Evolutionary conservation across 2,329 filamentous ascomycete species (phyloP), one percentile per base, ranked within the genome.

Genomic region (Penicillium sp.): DNA sequence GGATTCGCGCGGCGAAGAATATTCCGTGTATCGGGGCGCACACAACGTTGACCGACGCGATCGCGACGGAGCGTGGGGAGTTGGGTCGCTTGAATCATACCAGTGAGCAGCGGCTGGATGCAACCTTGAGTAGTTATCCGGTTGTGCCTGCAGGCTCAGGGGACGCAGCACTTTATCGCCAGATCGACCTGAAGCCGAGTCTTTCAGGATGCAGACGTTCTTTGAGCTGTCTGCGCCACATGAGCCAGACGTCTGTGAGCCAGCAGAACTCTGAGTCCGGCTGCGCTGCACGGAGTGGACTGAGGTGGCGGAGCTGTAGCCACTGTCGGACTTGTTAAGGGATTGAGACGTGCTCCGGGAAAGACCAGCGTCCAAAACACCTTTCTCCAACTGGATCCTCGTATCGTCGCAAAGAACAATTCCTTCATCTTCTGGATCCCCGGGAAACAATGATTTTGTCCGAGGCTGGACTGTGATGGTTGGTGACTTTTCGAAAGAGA

Each of bases 251-350:
- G 57, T 33, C 25, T 70, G 68, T 15, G 70, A 73, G 49, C 68
- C 70, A 19, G 68, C 53, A 3, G 70, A 72, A 1, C 49, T 61
- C 31, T 66, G 61, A 39, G 67, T 64, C 19, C 60, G 62, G 36
- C 61, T 67, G 19, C 62, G 62, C 19, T 66, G 68, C 39, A 67
- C 49, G 12, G 71, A 75, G 43, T 65, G 65, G 19, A 69, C 53
- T 1, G 73, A 75, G 9, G 70, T 67, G 13, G 70, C 70, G 33
- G 73, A 76, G 54, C 73, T 75, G 55, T 77, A 76, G 21, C 74
- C 74, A 52, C 73, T 76, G 55, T 77, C 74, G 13, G 66, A 67
- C 51, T 75, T 75, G 53, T 61, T 68, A 36, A 71, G 63, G 6
- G 70, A 66, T 21, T 55, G 64, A 35, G 65, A 60, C 4, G 57